phyloP scores from a whole-genome alignment of 2,329 filamentous ascomycete species.

The Tolypocladium sp. region DNA sequence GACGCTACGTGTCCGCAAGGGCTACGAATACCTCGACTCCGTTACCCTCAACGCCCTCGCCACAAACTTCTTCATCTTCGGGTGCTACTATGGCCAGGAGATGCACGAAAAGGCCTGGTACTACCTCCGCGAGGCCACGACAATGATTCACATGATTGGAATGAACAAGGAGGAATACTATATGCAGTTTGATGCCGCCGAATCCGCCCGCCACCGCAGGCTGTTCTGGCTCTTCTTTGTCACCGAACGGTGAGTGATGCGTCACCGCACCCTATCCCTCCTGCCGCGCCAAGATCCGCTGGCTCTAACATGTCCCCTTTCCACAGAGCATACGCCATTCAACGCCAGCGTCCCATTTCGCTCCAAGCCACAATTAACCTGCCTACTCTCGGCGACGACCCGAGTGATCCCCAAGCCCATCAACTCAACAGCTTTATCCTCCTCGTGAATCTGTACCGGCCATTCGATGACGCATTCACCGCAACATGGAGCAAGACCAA shows the following conservation, averaged over 20 bases:
- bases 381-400: conserved; percentile 54
- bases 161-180: conserved; percentile 59
- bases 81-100: conserved; percentile 61
- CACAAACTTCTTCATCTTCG: conserved; percentile 74
- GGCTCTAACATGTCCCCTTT: background rate
- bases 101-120: conserved; percentile 73
- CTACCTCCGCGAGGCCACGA: conserved; percentile 67
- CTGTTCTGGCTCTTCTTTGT: conserved; percentile 68
- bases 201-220: conserved; percentile 54
- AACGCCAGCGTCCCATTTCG: conserved; percentile 60
- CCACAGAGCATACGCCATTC: conserved; percentile 57
- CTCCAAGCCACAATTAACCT: conserved; percentile 60
- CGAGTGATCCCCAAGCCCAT: conserved; percentile 42
- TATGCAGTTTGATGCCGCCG: conserved; percentile 45
- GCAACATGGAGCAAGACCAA: conserved; percentile 58
- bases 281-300: background rate
- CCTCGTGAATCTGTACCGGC: conserved; percentile 53
- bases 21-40: conserved; percentile 49
- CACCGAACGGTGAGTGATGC: conserved; percentile 51
- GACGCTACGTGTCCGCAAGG: conserved; percentile 53
- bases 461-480: conserved; percentile 57
- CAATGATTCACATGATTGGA: conserved; percentile 51
- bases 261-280: background rate
- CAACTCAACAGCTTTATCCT: conserved; percentile 48
- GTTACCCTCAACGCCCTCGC: conserved; percentile 50